Evolutionary conservation across 176 grass and related monocot genomes (phyloP), one percentile per base, ranked within the genome.

Genomic region (Saccharum officinarum): DNA sequence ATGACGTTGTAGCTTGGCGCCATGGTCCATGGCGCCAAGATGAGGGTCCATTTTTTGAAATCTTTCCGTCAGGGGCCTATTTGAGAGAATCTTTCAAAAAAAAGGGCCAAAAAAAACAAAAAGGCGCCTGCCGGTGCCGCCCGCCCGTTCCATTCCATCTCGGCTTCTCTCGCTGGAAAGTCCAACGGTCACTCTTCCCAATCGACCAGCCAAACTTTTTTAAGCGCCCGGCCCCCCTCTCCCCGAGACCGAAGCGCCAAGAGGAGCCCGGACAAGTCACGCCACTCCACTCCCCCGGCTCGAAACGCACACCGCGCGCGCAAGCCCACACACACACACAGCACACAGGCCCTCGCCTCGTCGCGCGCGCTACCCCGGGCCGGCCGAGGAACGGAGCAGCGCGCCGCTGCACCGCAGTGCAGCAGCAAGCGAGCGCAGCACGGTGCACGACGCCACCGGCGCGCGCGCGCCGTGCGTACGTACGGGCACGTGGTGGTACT

Each of bases 151-250:
- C 55, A 33, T 79, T 67, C 55, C 36, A 65, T 26, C 60, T 57
- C 76, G 23, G 42, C 14, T 62, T 11, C 18, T 9, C 3, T 15
- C 13, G 13, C 74, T 52, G 25, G 38, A 11, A 7, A n/a, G n/a
- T 10, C 89, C 69, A 87, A 87, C 89, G 80, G 75, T 83, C 84
- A 90, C 80, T 63, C 84, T 74, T 75, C 16, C 80, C 84, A 47
- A 45, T 74, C 88, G 45, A 57, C 64, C 87, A 30, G 22, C 78
- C 71, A 28, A 1, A 2, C 80, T 47, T 60, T 73, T 77, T 65
- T 8, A 67, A 59, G 42, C 65, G 75, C 31, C 20, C n/a, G n/a
- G n/a, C n/a, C n/a, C n/a, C n/a, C 37, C 8, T 38, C 14, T 23
- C 67, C n/a, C 83, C 80, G 67, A 80, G 85, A 54, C 82, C 26